These are phyloP conservation scores for Pisolithus tinctorius DNA, from an alignment of 768 basidiomycete genomes.

Conservation along the genomic window DNA sequence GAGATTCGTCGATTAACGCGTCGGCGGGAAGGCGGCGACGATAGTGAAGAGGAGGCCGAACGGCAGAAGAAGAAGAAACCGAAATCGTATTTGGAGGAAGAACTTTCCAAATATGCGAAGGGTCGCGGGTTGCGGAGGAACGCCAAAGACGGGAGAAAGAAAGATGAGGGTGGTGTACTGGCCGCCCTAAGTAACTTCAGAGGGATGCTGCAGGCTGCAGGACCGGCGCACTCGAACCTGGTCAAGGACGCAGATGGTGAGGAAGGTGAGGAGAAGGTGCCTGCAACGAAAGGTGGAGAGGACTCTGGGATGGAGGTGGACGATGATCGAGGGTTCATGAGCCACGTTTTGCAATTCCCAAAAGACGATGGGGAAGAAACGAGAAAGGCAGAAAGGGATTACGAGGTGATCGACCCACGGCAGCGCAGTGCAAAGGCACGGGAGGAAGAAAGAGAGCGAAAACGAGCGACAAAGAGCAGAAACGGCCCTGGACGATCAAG, in stretches of 20 bases:
- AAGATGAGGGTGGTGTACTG: slow-evolving; percentile 68
- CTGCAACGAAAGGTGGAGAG: slow-evolving; percentile 25
- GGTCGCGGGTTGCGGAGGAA: slow-evolving; percentile 53
- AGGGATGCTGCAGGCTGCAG: slow-evolving; percentile 49
- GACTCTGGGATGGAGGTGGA: slow-evolving; percentile 68
- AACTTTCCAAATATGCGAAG: slow-evolving; percentile 75
- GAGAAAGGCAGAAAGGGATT: slow-evolving; percentile 73
- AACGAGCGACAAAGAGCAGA: slow-evolving; percentile 27
- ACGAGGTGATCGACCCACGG: slow-evolving; percentile 85
- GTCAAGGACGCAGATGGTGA: background rate
- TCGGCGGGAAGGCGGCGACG: slow-evolving; percentile 46
- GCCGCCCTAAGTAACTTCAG: slow-evolving; percentile 66
- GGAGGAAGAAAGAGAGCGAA: slow-evolving; percentile 73
- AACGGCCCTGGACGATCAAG: slow-evolving; percentile 14
- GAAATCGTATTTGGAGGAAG: slow-evolving; percentile 72
- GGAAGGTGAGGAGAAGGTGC: slow-evolving; percentile 14
- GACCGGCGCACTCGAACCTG: slow-evolving; percentile 27
- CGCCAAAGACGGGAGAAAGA: slow-evolving; percentile 44
- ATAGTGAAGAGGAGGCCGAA: slow-evolving; percentile 57
- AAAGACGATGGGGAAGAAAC: slow-evolving; percentile 75
- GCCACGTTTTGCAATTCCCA: slow-evolving; percentile 66
- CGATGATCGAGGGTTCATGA: slow-evolving; percentile 67
- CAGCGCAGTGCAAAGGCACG: slow-evolving; percentile 64
- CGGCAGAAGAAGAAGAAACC: slow-evolving; percentile 50
- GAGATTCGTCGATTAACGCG: slow-evolving; percentile 76